Evolutionary conservation across 371 early-diverging fungal genomes (phyloP).

Genomic region (Apophysomyces elegans): DNA sequence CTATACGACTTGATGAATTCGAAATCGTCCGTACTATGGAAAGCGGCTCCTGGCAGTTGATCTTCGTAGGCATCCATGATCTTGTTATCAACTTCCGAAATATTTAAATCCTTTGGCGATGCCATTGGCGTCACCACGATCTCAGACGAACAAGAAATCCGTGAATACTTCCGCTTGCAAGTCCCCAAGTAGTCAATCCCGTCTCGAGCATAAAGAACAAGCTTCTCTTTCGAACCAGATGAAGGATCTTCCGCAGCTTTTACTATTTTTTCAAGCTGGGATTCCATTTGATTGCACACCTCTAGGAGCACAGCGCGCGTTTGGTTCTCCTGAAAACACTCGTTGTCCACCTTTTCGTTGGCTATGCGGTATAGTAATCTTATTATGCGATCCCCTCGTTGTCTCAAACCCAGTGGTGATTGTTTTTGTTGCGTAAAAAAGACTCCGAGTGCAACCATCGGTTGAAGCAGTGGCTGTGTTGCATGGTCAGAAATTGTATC

Average conservation of each 20-base stretch:
- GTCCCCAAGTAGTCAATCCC: not conserved
- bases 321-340: not conserved
- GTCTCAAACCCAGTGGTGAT: not conserved
- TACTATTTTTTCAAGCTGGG: conserved; percentile 12
- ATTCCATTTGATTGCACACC: conserved; percentile 1
- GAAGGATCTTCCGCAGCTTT: conserved; percentile 12
- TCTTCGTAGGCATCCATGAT: not conserved
- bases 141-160: not conserved
- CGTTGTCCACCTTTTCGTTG: conserved; percentile 6
- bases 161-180: conserved; percentile 3
- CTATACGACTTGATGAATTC: not conserved
- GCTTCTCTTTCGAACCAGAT: conserved; percentile 2
- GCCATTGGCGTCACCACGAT: not conserved
- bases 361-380: not conserved
- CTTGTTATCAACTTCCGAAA: conserved; percentile 7
- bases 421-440: too few species aligned
- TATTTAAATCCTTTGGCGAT: not conserved
- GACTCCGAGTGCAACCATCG: too few species aligned
- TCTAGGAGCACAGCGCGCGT: not conserved
- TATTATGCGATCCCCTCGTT: conserved; percentile 4
- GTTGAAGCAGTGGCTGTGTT: not conserved
- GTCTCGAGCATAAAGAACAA: conserved; percentile 6
- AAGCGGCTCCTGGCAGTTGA: conserved; percentile 2
- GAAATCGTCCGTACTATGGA: not conserved
- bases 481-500: conserved; percentile 2